Evolutionary conservation across 495 filamentous ascomycete species (phyloP), one percentile per base, ranked within the genome.

Genomic region (Cladorrhinum samala): DNA sequence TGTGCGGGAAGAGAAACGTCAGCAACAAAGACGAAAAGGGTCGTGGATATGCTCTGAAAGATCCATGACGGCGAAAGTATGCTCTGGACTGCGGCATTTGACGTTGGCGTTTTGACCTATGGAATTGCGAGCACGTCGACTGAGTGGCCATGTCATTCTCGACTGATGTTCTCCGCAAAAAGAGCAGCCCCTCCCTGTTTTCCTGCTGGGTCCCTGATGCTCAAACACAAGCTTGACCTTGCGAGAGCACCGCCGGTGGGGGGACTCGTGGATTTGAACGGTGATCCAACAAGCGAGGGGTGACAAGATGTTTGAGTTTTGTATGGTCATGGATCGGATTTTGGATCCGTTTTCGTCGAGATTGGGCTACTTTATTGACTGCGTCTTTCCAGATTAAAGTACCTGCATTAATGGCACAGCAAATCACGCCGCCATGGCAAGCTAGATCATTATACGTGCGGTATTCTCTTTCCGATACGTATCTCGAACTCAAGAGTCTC

Each of bases 91-190:
- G 24, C 25, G 23, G n/a, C 21, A 47, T 33, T 47, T 47, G 45
- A 8, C 9, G 14, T 17, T 21, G 42, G 42, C 42, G 24, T 45
- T 45, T 45, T 17, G 42, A 45, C 42, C 42, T 45, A 13, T 20
- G 16, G 16, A 24, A 45, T n/a, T n/a, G n/a, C n/a, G n/a, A n/a
- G n/a, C n/a, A n/a, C n/a, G n/a, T n/a, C n/a, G n/a, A 24, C 14
- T 21, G 30, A 24, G 23, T 16, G 25, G 45, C 45, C n/a, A 25
- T 33, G 45, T 45, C 42, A 47, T 25, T 47, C 20, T 47, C 45
- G 24, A 16, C 45, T 47, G 45, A 47, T 47, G 45, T 47, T 47
- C 45, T 47, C 45, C 45, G 45, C 45, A 47, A 33, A 47, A 47
- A 47, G 17, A 20, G 14, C 21, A 24, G 16, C 11, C 23, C 21